These are phyloP conservation scores for Colletotrichum tanaceti DNA, from an alignment of 2,329 filamentous ascomycete genomes.

Conservation along the genomic window DNA sequence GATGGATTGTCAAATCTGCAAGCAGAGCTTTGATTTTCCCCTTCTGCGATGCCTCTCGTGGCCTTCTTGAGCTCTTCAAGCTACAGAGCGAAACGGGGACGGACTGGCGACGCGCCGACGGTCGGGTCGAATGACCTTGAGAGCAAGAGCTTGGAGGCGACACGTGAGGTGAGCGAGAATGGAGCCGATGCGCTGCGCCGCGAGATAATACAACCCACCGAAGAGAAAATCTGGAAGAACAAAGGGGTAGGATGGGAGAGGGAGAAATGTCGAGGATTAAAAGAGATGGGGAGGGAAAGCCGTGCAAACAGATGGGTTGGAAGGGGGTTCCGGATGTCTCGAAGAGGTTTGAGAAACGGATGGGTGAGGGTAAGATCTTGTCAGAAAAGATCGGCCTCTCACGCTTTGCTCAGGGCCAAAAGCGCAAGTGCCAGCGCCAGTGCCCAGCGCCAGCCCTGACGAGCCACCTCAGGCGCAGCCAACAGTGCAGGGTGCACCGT, in stretches of 20 bases:
- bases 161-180: slow-evolving; percentile 33
- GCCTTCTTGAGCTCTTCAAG: slow-evolving; percentile 20
- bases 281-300: slow-evolving; percentile 38
- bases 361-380: slow-evolving; percentile 44
- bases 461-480: slow-evolving; percentile 12
- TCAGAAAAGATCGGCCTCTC: slow-evolving; percentile 41
- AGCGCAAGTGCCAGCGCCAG: slow-evolving; percentile 23
- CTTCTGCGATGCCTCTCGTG: slow-evolving; percentile 16
- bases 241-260: not conserved
- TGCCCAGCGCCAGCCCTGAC: slow-evolving; percentile 8
- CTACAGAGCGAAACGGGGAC: slow-evolving; percentile 19
- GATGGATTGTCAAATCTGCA: slow-evolving; percentile 37
- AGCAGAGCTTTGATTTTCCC: slow-evolving; percentile 39
- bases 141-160: slow-evolving; percentile 31
- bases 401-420: slow-evolving; percentile 26
- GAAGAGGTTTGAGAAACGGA: slow-evolving; percentile 44
- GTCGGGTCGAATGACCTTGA: slow-evolving; percentile 24
- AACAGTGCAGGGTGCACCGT: slow-evolving; percentile 4
- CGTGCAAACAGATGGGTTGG: slow-evolving; percentile 39
- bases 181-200: slow-evolving; percentile 35
- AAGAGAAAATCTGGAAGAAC: slow-evolving; percentile 11
- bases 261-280: slow-evolving; percentile 26
- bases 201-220: slow-evolving; percentile 33
- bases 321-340: slow-evolving; percentile 40
- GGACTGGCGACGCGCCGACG: slow-evolving; percentile 30